Evolutionary conservation across 257 asterid species (phyloP), one percentile per base, ranked within the genome.

Genomic region (Ocimum tenuiflorum): DNA sequence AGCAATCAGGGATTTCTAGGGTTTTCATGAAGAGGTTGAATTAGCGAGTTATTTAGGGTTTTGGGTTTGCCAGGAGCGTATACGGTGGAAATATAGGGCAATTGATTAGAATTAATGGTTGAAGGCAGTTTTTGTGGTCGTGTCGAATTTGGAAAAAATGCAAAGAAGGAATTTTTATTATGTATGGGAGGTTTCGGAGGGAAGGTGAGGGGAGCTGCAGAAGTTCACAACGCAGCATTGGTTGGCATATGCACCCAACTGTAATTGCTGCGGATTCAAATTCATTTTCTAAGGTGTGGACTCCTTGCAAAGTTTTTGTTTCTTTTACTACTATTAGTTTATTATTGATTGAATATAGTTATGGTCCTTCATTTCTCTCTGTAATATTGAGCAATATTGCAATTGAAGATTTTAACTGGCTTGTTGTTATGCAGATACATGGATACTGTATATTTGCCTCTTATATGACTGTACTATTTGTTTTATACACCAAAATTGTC

Each of bases 161-260:
- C 85, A 39, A 75, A 75, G 23, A 59, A 70, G 73, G 58, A 59
- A 42, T 50, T 74, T 65, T 72, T 69, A 77, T 77, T 79, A 77
- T 77, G 81, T 80, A 69, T 77, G 79, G 86, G 80, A 80, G 82
- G 81, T 77, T 71, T 80, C 78, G 61, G 80, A 73, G 68, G 75
- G 82, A 73, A 69, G 78, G 79, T 48, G 70, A 61, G 65, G 67
- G 76, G 70, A 64, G 69, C 57, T 70, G 77, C 76, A 69, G 67
- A 59, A 70, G 61, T 69, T 67, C 23, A 68, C 73, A 42, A 55
- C 68, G 67, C 65, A 50, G 65, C 63, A 49, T 54, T 63, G 63
- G 82, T 70, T 75, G 59, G 82, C 80, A 79, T 72, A 82, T 83
- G 83, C 85, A 69, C 60, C 75, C 85, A 45, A 63, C 60, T 71